Evolutionary conservation across 2,329 filamentous ascomycete genomes (phyloP).

Genomic region (Pseudocercospora crystallina): DNA sequence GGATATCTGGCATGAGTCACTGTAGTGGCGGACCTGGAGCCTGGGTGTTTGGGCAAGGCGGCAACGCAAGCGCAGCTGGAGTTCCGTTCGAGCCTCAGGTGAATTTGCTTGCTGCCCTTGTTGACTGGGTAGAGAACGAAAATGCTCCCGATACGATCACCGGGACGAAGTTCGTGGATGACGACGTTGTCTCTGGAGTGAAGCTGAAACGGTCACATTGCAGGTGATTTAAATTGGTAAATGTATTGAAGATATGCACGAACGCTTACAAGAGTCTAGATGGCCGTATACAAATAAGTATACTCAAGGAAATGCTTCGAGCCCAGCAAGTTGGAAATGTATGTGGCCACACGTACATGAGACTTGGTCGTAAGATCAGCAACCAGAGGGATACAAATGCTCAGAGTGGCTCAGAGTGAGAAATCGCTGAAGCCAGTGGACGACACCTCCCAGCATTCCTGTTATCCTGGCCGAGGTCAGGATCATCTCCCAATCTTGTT

Average conservation of each 20-base stretch:
- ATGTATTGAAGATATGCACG: not conserved
- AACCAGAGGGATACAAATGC: too few species aligned
- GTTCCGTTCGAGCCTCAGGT: conserved; percentile 23
- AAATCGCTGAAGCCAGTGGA: too few species aligned
- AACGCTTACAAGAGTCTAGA: not conserved
- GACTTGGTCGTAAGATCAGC: too few species aligned
- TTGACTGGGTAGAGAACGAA: conserved; percentile 36
- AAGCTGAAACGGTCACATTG: not conserved
- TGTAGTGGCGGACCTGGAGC: conserved; percentile 34
- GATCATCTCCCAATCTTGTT: too few species aligned
- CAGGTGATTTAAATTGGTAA: not conserved
- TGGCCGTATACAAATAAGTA: conserved; percentile 1
- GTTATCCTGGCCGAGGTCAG: too few species aligned
- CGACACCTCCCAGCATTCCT: too few species aligned
- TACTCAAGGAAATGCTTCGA: not conserved
- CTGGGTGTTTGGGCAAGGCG: conserved; percentile 11
- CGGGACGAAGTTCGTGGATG: conserved; percentile 6
- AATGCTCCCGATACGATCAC: conserved; percentile 25
- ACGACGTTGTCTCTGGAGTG: not conserved
- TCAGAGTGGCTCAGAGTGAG: too few species aligned
- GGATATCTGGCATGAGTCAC: conserved; percentile 42
- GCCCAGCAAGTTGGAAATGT: not conserved
- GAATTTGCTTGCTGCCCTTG: conserved; percentile 30
- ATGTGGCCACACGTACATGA: not conserved
- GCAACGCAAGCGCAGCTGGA: conserved; percentile 22